Percentiles rank a stretch among this genome's conserved stretches.
These are phyloP conservation scores for Fusarium zealandicum DNA, from an alignment of 2,329 filamentous ascomycete species.

Conservation along the genomic window DNA sequence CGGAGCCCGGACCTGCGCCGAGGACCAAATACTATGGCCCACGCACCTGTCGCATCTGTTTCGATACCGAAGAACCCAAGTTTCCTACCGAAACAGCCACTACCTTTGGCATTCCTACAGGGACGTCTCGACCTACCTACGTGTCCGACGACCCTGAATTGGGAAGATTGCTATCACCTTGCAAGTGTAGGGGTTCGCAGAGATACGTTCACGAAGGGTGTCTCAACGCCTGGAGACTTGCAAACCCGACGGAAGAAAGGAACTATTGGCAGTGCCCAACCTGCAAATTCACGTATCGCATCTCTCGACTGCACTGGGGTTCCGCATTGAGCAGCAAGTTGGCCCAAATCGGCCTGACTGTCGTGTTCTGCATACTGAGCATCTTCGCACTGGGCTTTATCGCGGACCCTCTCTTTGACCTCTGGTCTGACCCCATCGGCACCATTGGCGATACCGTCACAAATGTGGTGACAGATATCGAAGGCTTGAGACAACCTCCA, in stretches of 20 bases:
- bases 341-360: constrained; percentile 74
- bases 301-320: constrained; percentile 80
- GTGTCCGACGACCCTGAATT: constrained; percentile 75
- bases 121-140: constrained; percentile 60
- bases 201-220: constrained; percentile 95
- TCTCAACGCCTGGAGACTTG: constrained; percentile 80
- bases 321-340: constrained; percentile 71
- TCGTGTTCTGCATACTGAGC: constrained; percentile 72
- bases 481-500: constrained; percentile 46
- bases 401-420: constrained; percentile 88
- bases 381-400: constrained; percentile 89
- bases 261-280: constrained; percentile 90
- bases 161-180: constrained; percentile 85
- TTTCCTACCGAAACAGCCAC: constrained; percentile 49
- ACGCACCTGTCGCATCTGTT: constrained; percentile 86
- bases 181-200: constrained; percentile 90
- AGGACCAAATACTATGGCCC: constrained; percentile 64
- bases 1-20: constrained; percentile 22
- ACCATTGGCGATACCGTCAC: constrained; percentile 63
- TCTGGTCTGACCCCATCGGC: constrained; percentile 82
- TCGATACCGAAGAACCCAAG: constrained; percentile 69
- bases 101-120: constrained; percentile 44
- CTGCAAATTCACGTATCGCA: constrained; percentile 81
- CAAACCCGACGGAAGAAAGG: constrained; percentile 68
- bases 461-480: constrained; percentile 52